Evolutionary conservation across 495 filamentous ascomycete species (phyloP), one percentile per base, ranked within the genome.

Genomic region (Aspergillus steynii): DNA sequence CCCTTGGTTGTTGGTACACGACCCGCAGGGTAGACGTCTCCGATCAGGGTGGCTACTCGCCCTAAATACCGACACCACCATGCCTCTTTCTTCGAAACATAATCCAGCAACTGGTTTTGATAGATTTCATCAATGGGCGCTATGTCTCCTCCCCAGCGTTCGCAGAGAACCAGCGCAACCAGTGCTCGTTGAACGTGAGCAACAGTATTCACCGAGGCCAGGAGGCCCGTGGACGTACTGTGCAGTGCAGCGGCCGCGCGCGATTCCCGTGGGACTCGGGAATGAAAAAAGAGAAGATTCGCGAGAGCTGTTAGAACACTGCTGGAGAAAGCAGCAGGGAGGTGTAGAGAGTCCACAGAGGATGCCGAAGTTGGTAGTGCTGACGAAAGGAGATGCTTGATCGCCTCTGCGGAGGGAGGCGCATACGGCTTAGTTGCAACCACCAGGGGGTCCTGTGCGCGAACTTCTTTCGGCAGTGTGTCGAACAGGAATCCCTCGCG

Each of bases 401-500:
- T 65, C 15, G 63, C 66, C 0, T 67, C 52, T 2, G 73, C 61
- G 8, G 74, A 79, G 2, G 68, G 68, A 26, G 74, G 72, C 5
- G 83, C 82, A 55, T 77, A 82, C 0, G 82, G 73, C 3, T 71
- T 64, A 4, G 82, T 88, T 3, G 83, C 86, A 20, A 81, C 78
- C n/a, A 83, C 62, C n/a, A 95, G 70, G 1, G 93, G 90, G 67
- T 87, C 77, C 63, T 82, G 79, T 25, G 83, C 79, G 37, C 88
- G 82, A 20, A 89, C 71, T 3, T 75, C 66, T 14, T 65, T 50
- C 0, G 83, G 77, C 26, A 96, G 78, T 32, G 77, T 84, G 71
- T 87, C 83, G 72, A 88, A 91, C 34, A 95, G 74, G 10, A 86
- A 85, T 0, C 92, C 92, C 70, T 96, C 92, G 25, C 92, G 81